These are phyloP conservation scores for Fraxinus sp. DNA, from an alignment of 305 asterid genomes.

Conservation along the genomic window DNA sequence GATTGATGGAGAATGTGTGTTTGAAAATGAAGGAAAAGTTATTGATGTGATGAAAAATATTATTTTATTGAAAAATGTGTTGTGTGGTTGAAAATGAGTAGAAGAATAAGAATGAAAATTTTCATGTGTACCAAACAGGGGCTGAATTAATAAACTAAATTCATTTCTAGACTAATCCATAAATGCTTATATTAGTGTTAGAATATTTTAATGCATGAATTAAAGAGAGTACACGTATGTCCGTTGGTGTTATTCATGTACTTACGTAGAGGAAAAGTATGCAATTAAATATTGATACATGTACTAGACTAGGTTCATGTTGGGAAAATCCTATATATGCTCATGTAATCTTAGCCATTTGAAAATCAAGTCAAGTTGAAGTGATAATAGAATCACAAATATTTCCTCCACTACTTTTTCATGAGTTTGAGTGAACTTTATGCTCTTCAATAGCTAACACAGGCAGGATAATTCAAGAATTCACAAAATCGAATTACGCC, in stretches of 20 bases:
- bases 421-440: background rate
- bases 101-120: too few species aligned
- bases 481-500: background rate
- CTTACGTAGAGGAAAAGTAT: background rate
- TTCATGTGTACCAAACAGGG: too few species aligned
- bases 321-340: background rate
- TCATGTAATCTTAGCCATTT: background rate
- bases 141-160: too few species aligned
- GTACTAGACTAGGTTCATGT: background rate
- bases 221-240: background rate
- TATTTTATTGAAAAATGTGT: too few species aligned
- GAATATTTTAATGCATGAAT: background rate
- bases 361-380: background rate
- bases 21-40: too few species aligned
- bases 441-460: background rate
- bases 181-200: too few species aligned
- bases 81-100: too few species aligned
- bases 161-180: background rate
- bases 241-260: background rate
- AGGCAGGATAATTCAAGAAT: constrained; percentile 2
- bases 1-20: too few species aligned
- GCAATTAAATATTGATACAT: background rate
- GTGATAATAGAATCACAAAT: background rate
- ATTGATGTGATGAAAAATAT: too few species aligned
- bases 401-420: background rate